Conservation (phyloP, 2,329 filamentous ascomycete species). For the Claviceps arundinis region DNA sequence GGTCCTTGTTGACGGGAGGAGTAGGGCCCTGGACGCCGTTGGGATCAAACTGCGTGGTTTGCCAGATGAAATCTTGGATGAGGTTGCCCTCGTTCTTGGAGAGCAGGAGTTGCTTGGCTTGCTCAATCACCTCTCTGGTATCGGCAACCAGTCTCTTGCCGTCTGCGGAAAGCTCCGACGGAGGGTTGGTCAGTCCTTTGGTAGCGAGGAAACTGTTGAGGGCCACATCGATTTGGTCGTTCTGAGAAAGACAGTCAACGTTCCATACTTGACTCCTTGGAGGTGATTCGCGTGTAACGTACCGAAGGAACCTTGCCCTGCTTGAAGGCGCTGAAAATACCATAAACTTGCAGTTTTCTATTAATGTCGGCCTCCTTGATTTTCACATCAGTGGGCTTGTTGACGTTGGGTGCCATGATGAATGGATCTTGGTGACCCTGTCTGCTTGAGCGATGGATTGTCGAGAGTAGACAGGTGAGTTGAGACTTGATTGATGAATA, state of each 20-base stretch:
- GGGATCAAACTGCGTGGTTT: slow-evolving; percentile 62
- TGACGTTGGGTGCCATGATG: slow-evolving; percentile 40
- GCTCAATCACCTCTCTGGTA: slow-evolving; percentile 63
- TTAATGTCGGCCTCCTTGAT: slow-evolving; percentile 79
- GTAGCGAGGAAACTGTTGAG: slow-evolving; percentile 77
- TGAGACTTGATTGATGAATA: background rate
- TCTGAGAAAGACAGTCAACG: slow-evolving; percentile 33
- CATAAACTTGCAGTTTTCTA: slow-evolving; percentile 87
- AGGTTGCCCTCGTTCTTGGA: slow-evolving; percentile 93
- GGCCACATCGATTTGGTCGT: slow-evolving; percentile 90
- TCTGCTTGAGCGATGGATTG: background rate
- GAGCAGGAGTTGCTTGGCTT: slow-evolving; percentile 73
- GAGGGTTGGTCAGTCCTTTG: slow-evolving; percentile 54
- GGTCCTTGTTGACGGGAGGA: slow-evolving; percentile 60
- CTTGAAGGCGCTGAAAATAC: slow-evolving; percentile 75
- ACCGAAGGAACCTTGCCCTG: slow-evolving; percentile 84
- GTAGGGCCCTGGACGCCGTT: slow-evolving; percentile 48
- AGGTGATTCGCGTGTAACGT: slow-evolving; percentile 24
- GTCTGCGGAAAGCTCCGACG: slow-evolving; percentile 66
- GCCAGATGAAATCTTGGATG: slow-evolving; percentile 94
- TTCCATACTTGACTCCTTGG: too few relatives aligned
- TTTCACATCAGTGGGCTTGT: slow-evolving; percentile 59
- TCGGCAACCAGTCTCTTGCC: slow-evolving; percentile 70
- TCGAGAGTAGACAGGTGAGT: background rate
- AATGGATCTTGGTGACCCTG: background rate